Percentiles rank a stretch among this genome's conserved stretches.
Conservation (phyloP, 2,329 filamentous ascomycete genomes). For the Penicillium sp. region DNA sequence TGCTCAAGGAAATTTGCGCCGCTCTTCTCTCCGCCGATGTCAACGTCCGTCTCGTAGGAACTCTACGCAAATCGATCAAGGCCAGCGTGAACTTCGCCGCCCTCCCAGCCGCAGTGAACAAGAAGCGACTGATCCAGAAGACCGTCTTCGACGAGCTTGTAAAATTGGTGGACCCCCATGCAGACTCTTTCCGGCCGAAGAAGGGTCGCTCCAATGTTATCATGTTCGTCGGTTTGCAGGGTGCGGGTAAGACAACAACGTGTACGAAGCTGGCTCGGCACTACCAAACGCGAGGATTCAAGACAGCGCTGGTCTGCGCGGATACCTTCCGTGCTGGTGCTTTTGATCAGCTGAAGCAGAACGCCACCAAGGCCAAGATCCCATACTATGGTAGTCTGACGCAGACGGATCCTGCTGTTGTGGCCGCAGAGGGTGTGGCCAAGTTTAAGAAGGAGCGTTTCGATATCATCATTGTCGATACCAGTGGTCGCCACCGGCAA, state of each 20-base stretch:
- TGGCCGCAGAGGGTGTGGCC: conserved; percentile 92
- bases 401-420: conserved; percentile 90
- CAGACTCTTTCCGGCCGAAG: conserved; percentile 92
- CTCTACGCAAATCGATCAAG: conserved; percentile 90
- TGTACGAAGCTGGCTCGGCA: conserved; percentile 95
- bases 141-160: conserved; percentile 96
- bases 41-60: conserved; percentile 88
- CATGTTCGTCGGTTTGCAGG: conserved; percentile 98
- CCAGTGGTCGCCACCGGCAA: conserved; percentile 89
- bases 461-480: conserved; percentile 98
- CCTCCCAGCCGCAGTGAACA: conserved; percentile 86
- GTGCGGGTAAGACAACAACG: conserved; percentile 95
- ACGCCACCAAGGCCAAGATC: conserved; percentile 97
- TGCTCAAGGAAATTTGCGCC: conserved; percentile 97
- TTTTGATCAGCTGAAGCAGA: conserved; percentile 98
- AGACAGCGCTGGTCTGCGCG: conserved; percentile 89
- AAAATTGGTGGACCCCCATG: conserved; percentile 90
- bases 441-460: conserved; percentile 99
- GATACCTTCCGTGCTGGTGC: conserved; percentile 98
- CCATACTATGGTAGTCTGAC: conserved; percentile 97
- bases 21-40: conserved; percentile 96
- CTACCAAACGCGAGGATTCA: conserved; percentile 92
- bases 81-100: conserved; percentile 91
- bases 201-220: conserved; percentile 96
- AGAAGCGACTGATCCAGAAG: conserved; percentile 97